A percentile compares a stretch with the other conserved stretches of the same genome.
phyloP scores from a whole-genome alignment of 192 early-diverging fungal species.

The Coemansia sp. region DNA sequence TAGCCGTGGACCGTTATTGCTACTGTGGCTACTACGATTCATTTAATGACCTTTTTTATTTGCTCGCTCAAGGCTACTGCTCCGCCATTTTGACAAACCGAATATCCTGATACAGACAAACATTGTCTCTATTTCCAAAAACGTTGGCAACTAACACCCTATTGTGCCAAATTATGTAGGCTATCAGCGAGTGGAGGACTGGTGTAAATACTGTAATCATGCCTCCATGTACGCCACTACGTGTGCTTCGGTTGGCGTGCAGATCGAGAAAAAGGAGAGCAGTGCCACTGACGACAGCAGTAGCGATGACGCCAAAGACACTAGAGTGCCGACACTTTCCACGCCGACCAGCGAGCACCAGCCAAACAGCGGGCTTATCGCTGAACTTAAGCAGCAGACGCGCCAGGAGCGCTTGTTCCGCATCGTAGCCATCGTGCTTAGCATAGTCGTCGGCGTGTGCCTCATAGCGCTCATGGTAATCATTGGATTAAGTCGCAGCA shows the following conservation, averaged over 20 bases:
- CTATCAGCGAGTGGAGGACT: slow-evolving; percentile 56
- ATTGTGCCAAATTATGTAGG: slow-evolving; percentile 18
- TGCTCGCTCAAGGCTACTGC: background rate
- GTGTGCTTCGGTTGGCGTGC: slow-evolving; percentile 43
- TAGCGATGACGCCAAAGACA: slow-evolving; percentile 9
- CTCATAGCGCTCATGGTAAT: slow-evolving; percentile 28
- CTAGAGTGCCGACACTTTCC: background rate
- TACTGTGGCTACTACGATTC: slow-evolving; percentile 8
- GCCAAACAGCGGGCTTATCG: slow-evolving; percentile 9
- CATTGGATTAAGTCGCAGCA: slow-evolving; percentile 23
- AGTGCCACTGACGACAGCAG: background rate
- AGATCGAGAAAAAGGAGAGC: slow-evolving; percentile 6
- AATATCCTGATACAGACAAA: background rate
- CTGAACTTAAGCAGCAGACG: slow-evolving; percentile 33
- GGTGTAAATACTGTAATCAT: slow-evolving; percentile 55
- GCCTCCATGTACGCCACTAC: slow-evolving; percentile 39
- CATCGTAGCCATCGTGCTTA: slow-evolving; percentile 43
- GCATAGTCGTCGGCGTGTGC: slow-evolving; percentile 41
- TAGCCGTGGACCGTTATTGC: background rate
- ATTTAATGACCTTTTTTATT: background rate
- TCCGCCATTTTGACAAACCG: background rate
- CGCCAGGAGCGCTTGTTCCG: slow-evolving; percentile 48
- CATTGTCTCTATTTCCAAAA: background rate
- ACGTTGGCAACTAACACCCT: slow-evolving; percentile 5
- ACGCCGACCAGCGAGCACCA: slow-evolving; percentile 5